Base-by-base conservation (phyloP, 2,329 filamentous ascomycete species). In the Aspergillus melleus region DNA sequence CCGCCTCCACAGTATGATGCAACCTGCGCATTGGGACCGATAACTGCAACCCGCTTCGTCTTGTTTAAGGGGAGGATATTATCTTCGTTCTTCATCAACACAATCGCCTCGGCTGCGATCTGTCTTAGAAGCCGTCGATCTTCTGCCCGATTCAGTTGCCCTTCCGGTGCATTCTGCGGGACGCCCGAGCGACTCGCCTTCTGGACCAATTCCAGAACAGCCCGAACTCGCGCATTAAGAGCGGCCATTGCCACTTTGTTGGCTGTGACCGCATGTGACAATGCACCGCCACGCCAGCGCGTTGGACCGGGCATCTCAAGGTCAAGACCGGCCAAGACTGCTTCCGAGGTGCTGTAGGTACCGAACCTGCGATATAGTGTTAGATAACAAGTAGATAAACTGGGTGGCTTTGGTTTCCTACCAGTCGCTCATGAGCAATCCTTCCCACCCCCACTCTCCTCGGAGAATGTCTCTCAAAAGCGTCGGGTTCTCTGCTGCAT, bases 51-150 rank as follows among this genome's bases (percentile, higher is more conserved):
- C 0, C 79, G 75, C 59, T 80, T 76, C 29, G 74, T 72, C 51
- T 77, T 79, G 46, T 76, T 73, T 54, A 85, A 70, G 0, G 90
- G 90, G 1, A 93, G 78, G 0, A 88, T 72, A 14, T 78, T 79
- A 44, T 83, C 82, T 12, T 90, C 83, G 65, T 93, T 93, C 76
- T 92, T 91, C 52, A 92, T 77, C 12, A 93, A 79, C 1, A 92
- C 89, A 9, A 91, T 86, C 3, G 86, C 86, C 70, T 92, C 88
- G 6, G 86, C 84, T 19, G 88, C 88, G 24, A 90, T 81, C 57
- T 83, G 81, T n/a, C 90, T 82, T 20, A 91, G 83, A 51, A 92
- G 78, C 14, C 81, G 82, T 4, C 87, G 83, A 42, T 86, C 86
- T 70, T 89, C 83, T 0, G 83, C 80, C 0, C 84, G 88, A 68